A percentile compares a stretch with the other conserved stretches of the same genome.
phyloP scores from a whole-genome alignment of 306 rosid genomes.

The Cicer judaicum region DNA sequence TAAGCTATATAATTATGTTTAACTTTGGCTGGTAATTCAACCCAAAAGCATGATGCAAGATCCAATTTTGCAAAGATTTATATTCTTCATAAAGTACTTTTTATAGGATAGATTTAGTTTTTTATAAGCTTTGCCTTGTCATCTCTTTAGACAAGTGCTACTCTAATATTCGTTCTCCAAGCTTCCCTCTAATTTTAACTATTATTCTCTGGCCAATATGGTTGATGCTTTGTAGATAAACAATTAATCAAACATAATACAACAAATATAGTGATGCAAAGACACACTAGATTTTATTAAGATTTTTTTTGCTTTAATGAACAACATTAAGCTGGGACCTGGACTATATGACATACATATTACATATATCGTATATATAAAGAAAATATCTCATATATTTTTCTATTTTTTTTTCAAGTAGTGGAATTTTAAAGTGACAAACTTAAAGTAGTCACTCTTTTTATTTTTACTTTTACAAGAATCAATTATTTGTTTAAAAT shows the following conservation, averaged over 20 bases:
- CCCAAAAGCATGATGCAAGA: constrained; percentile 51
- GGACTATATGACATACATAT: too few relatives aligned
- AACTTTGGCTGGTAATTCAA: constrained; percentile 43
- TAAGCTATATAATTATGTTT: constrained; percentile 43
- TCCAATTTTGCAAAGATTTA: constrained; percentile 45
- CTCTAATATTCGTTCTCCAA: constrained; percentile 48
- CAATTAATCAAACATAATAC: constrained; percentile 33
- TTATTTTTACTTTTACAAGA: too few relatives aligned
- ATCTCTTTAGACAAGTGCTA: constrained; percentile 50
- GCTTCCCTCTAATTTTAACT: constrained; percentile 23
- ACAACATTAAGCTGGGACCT: too few relatives aligned
- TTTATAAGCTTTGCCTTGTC: constrained; percentile 47
- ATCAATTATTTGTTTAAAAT: too few relatives aligned
- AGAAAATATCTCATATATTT: constrained; percentile 15
- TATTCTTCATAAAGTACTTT: constrained; percentile 54
- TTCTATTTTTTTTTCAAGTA: neutral
- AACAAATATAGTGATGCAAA: constrained; percentile 8
- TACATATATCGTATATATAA: too few relatives aligned
- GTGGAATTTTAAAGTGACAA: constrained; percentile 38
- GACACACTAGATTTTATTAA: too few relatives aligned
- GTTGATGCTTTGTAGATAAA: constrained; percentile 34
- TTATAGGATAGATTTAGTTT: constrained; percentile 47
- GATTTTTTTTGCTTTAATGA: too few relatives aligned
- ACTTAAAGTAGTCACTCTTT: neutral
- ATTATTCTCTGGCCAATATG: constrained; percentile 42